These are phyloP conservation scores for Holtermanniella nyarrowii DNA, from an alignment of 768 basidiomycete genomes.

Conservation along the genomic window DNA sequence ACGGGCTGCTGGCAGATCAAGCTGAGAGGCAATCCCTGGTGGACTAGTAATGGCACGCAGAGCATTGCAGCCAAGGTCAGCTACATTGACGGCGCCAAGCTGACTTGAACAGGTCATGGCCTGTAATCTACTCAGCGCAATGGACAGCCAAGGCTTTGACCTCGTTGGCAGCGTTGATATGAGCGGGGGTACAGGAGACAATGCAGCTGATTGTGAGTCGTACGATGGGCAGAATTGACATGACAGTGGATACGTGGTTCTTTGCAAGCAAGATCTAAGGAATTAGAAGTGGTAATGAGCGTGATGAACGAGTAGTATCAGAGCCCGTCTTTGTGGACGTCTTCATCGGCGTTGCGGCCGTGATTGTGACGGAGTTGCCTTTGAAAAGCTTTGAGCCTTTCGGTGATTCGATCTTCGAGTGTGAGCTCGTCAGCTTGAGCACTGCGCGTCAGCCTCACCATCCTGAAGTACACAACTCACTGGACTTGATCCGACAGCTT, in stretches of 20 bases:
- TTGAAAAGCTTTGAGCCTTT: conserved; percentile 29
- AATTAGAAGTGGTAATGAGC: too few species aligned
- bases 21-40: conserved; percentile 30
- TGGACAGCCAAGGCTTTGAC: conserved; percentile 30
- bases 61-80: conserved; percentile 1
- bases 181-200: conserved; percentile 17
- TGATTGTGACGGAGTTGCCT: conserved; percentile 14
- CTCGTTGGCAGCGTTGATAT: conserved; percentile 27
- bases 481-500: conserved; percentile 30
- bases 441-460: conserved; percentile 6
- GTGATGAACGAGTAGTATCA: too few species aligned
- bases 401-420: conserved; percentile 32
- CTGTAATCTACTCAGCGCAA: conserved; percentile 19
- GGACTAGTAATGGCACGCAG: conserved; percentile 17
- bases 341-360: not conserved
- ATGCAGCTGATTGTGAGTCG: conserved; percentile 19
- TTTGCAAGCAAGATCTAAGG: conserved; percentile 14
- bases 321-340: not conserved
- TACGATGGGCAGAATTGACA: not conserved
- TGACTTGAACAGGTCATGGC: conserved; percentile 13
- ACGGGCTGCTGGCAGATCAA: conserved; percentile 21
- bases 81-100: not conserved
- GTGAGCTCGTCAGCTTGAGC: conserved; percentile 28
- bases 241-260: conserved; percentile 32
- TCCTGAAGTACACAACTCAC: conserved; percentile 9